phyloP scores from a whole-genome alignment of 2,329 filamentous ascomycete species.

The Aspergillus amoenus region DNA sequence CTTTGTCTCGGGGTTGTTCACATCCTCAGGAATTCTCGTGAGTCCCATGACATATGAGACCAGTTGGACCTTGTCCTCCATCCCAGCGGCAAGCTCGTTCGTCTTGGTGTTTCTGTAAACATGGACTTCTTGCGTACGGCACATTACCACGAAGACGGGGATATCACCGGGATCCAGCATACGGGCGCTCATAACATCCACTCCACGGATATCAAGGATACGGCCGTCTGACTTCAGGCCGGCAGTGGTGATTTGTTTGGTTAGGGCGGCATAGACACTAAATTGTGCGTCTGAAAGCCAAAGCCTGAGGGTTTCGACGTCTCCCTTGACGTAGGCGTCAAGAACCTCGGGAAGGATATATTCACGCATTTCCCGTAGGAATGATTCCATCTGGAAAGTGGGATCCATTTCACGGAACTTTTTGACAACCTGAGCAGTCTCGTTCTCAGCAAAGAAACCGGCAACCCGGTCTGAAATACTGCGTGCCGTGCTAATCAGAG shows the following conservation, averaged over 20 bases:
- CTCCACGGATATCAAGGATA: slow-evolving; percentile 91
- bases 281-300: slow-evolving; percentile 97
- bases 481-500: slow-evolving; percentile 85
- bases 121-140: slow-evolving; percentile 94
- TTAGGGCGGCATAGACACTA: slow-evolving; percentile 93
- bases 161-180: slow-evolving; percentile 51
- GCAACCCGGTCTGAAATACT: slow-evolving; percentile 91
- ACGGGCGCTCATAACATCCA: slow-evolving; percentile 64
- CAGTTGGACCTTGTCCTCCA: slow-evolving; percentile 98
- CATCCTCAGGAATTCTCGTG: slow-evolving; percentile 89
- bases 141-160: slow-evolving; percentile 96
- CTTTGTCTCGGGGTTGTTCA: slow-evolving; percentile 93
- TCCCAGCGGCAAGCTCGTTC: slow-evolving; percentile 84
- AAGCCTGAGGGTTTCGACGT: slow-evolving; percentile 82
- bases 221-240: slow-evolving; percentile 93
- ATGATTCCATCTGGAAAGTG: slow-evolving; percentile 89
- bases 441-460: slow-evolving; percentile 97
- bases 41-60: slow-evolving; percentile 98
- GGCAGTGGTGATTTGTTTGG: slow-evolving; percentile 90
- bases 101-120: slow-evolving; percentile 93
- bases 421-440: slow-evolving; percentile 96
- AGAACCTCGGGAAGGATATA: slow-evolving; percentile 97
- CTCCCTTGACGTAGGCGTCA: slow-evolving; percentile 96
- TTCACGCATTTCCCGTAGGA: slow-evolving; percentile 91
- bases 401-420: slow-evolving; percentile 97